phyloP scores from a whole-genome alignment of 2,329 filamentous ascomycete species.

The Aspergillus costaricaensis region DNA sequence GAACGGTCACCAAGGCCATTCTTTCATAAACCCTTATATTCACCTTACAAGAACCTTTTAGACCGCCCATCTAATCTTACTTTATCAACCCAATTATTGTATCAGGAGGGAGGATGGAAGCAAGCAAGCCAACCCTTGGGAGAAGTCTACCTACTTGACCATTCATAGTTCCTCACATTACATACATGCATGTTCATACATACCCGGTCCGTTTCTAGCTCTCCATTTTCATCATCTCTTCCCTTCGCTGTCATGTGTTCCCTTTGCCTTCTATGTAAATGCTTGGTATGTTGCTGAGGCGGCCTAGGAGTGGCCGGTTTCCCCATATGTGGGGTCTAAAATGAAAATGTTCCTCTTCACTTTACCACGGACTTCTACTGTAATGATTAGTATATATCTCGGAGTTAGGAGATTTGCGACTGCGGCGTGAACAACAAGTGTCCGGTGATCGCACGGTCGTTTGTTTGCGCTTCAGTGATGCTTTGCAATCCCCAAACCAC shows the following conservation, averaged over 20 bases:
- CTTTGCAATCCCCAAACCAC: neutral
- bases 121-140: neutral
- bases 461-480: neutral
- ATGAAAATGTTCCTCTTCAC: too few species aligned
- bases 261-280: slow-evolving; percentile 11
- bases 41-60: neutral
- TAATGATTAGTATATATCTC: neutral
- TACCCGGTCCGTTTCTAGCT: slow-evolving; percentile 7
- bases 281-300: slow-evolving; percentile 1
- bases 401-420: neutral
- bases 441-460: neutral
- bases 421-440: slow-evolving; percentile 8
- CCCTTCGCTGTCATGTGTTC: neutral
- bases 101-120: neutral
- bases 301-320: neutral
- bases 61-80: neutral
- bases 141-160: neutral
- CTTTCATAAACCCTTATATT: neutral
- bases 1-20: neutral
- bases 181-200: slow-evolving; percentile 8
- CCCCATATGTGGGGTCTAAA: too few species aligned
- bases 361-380: too few species aligned
- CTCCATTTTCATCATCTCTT: neutral
- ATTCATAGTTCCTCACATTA: slow-evolving; percentile 1
- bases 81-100: neutral